phyloP scores from a whole-genome alignment of 2,329 filamentous ascomycete genomes.

The Fusarium longipes region DNA sequence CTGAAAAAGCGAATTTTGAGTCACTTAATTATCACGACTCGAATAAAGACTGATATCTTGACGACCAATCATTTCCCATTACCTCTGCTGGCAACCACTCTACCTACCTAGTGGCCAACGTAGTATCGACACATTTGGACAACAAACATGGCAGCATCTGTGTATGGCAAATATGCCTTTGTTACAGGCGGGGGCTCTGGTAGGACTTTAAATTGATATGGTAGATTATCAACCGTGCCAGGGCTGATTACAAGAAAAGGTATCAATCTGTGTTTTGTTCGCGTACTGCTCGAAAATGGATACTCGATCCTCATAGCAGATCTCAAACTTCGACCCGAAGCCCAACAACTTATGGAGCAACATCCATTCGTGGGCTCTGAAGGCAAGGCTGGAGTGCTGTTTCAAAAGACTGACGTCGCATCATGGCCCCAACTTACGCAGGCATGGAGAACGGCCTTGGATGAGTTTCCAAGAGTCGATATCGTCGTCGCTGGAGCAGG shows the following conservation, averaged over 20 bases:
- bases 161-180: conserved; percentile 39
- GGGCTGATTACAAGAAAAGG: conserved; percentile 40
- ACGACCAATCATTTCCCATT: too few species aligned
- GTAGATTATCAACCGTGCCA: neutral
- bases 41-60: neutral
- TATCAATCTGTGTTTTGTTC: conserved; percentile 53
- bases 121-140: neutral
- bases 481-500: conserved; percentile 54
- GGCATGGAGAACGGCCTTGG: conserved; percentile 48
- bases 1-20: neutral
- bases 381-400: conserved; percentile 46
- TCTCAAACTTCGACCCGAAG: conserved; percentile 50
- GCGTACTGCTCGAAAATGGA: conserved; percentile 49
- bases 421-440: conserved; percentile 51
- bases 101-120: neutral
- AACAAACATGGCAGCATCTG: conserved; percentile 41
- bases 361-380: conserved; percentile 44
- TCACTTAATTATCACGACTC: neutral
- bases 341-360: conserved; percentile 48
- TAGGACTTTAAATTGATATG: neutral
- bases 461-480: conserved; percentile 49
- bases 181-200: conserved; percentile 42
- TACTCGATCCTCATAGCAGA: conserved; percentile 55
- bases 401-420: conserved; percentile 52
- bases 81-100: neutral